Evolutionary conservation across 2,329 filamentous ascomycete genomes (phyloP), one percentile per base, ranked within the genome.

Genomic region (Aspergillus floridensis): DNA sequence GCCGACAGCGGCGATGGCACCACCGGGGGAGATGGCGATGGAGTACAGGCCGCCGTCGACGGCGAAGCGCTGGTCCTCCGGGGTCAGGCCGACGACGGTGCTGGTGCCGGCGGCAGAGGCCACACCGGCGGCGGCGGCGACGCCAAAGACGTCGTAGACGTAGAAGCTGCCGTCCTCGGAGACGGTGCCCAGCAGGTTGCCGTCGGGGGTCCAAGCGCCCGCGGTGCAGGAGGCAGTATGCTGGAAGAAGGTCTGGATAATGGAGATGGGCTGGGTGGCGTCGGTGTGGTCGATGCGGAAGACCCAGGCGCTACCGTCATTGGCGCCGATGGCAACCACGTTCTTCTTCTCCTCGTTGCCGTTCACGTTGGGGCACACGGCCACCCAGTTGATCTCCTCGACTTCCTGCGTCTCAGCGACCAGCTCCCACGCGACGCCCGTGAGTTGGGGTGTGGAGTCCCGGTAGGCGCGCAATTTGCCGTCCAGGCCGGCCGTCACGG

Each of bases 271-370:
- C 32, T 79, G 79, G 14, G 81, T 76, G 38, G 80, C 77, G 35
- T 91, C 87, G 56, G 81, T 81, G 31, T 84, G 79, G 74, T 93
- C 88, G 70, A 98, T 83, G n/a, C 87, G 88, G 79, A 97, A 96
- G 10, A 99, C 89, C 95, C 95, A 99, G 47, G 97, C 92, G 54
- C 88, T 93, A 57, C 95, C 95, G 73, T 99, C 93, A 38, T 85
- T 90, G 35, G 92, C 92, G 59, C 95, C 95, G 7, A 99, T 80
- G 0, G 95, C 95, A 63, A 99, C 73, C 8, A 91, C 87, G 77
- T 97, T 96, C 61, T 89, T 85, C 72, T 91, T 86, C 5, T 81
- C 79, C 38, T 77, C 74, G 4, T 70, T 68, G 1, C 69, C 72
- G 46, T 68, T 62, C 47, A 12, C 86, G 76, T 62, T 88, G 82